Conservation (phyloP, 768 basidiomycete species). For the Tricholoma saponaceum region DNA sequence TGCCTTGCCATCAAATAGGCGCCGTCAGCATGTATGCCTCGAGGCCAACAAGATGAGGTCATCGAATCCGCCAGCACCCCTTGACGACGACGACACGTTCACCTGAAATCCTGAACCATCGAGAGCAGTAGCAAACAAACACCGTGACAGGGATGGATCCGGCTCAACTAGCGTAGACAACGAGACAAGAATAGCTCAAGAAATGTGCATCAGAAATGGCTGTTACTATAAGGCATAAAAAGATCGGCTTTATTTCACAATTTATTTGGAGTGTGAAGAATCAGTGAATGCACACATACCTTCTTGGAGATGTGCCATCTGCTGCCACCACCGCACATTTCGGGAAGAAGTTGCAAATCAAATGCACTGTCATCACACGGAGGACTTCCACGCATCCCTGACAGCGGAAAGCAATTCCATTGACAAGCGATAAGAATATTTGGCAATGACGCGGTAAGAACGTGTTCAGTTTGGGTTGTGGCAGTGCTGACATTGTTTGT, state of each 20-base stretch:
- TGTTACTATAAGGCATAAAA: no score
- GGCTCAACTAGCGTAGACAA: background rate
- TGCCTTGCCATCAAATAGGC: background rate
- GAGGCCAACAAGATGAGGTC: background rate
- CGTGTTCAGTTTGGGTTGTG: background rate
- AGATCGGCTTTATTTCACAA: no score
- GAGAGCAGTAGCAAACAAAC: background rate
- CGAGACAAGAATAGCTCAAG: background rate
- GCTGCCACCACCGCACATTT: no score
- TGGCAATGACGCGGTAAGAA: background rate
- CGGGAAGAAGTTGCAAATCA: no score
- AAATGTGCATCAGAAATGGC: no score
- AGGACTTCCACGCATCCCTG: no score
- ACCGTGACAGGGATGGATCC: background rate
- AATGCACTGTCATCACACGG: no score
- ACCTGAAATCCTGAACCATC: background rate
- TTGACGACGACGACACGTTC: background rate
- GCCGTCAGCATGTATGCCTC: background rate
- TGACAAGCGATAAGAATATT: no score
- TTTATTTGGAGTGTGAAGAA: no score
- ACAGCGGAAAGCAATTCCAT: no score
- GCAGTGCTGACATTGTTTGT: constrained; percentile 25
- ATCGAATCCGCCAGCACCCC: background rate
- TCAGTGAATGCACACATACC: no score
- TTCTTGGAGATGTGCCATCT: no score